Conservation (phyloP, 2,329 filamentous ascomycete genomes). For the Claviceps sp. region DNA sequence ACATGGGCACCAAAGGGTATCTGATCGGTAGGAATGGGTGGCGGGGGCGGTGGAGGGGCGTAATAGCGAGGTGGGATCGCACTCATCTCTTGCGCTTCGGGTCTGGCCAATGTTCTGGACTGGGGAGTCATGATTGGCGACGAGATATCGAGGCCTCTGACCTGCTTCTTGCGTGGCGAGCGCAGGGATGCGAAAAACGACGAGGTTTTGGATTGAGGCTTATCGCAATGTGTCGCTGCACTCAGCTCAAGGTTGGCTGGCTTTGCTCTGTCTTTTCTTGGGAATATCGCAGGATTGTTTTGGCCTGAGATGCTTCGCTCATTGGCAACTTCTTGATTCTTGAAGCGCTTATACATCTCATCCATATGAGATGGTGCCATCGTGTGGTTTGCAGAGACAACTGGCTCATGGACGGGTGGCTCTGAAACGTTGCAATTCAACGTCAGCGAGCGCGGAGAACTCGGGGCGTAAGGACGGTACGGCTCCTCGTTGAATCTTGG, state of each 20-base stretch:
- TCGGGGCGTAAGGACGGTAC: conserved; percentile 18
- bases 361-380: conserved; percentile 76
- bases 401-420: conserved; percentile 59
- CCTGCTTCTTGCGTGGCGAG: conserved; percentile 42
- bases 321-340: conserved; percentile 71
- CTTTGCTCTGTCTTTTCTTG: conserved; percentile 34
- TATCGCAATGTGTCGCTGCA: conserved; percentile 28
- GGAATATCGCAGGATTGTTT: conserved; percentile 12
- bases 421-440: conserved; percentile 40
- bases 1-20: conserved; percentile 20
- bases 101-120: conserved; percentile 44
- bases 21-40: conserved; percentile 39
- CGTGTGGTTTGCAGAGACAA: conserved; percentile 60
- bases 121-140: conserved; percentile 53
- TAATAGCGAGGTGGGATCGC: conserved; percentile 45
- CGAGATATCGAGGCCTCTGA: conserved; percentile 44
- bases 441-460: conserved; percentile 32
- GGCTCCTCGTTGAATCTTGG: conserved; percentile 16
- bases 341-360: conserved; percentile 79
- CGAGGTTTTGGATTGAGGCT: conserved; percentile 41
- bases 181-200: conserved; percentile 48
- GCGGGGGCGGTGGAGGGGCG: conserved; percentile 42
- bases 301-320: conserved; percentile 29
- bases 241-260: conserved; percentile 36
- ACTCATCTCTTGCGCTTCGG: conserved; percentile 42